Conservation (phyloP, 306 rosid genomes). For the Vicia villosa region DNA sequence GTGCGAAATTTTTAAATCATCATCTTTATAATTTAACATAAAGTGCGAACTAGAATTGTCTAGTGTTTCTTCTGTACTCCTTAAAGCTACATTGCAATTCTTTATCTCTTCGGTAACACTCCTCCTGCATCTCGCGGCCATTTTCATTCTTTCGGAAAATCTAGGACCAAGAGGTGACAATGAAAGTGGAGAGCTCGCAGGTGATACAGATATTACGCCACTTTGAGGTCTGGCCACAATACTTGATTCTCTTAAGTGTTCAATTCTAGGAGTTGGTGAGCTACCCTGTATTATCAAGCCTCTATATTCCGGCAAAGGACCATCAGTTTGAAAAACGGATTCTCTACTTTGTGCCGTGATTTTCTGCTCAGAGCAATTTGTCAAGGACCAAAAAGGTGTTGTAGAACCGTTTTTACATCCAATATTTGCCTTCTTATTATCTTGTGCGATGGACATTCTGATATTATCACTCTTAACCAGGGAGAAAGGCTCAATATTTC, state of each 20-base stretch:
- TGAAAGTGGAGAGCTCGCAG: constrained; percentile 60
- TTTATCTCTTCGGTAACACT: constrained; percentile 45
- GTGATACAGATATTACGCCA: constrained; percentile 46
- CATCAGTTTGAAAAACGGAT: constrained; percentile 49
- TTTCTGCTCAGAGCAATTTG: constrained; percentile 60
- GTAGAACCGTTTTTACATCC: constrained; percentile 56
- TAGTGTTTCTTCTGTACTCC: constrained; percentile 45
- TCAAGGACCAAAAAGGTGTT: constrained; percentile 53
- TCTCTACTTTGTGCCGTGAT: constrained; percentile 25
- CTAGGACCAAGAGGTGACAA: constrained; percentile 94
- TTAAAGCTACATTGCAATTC: constrained; percentile 42
- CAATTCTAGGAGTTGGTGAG: constrained; percentile 47
- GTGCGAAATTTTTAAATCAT: constrained; percentile 44
- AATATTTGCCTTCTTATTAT: constrained; percentile 87
- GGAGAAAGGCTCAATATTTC: constrained; percentile 40
- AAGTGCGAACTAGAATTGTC: constrained; percentile 47
- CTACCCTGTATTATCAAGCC: constrained; percentile 39
- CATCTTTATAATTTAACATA: constrained; percentile 46
- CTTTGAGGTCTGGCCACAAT: constrained; percentile 40
- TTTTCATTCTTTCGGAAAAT: constrained; percentile 68
- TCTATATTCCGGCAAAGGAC: constrained; percentile 56
- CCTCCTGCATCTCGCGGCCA: constrained; percentile 47
- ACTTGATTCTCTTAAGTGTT: constrained; percentile 46
- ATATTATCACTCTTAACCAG: constrained; percentile 41
- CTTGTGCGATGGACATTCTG: constrained; percentile 48